Evolutionary conservation across 2,329 filamentous ascomycete species (phyloP), one percentile per base, ranked within the genome.

Genomic region (Paracoccidioides lutzii): DNA sequence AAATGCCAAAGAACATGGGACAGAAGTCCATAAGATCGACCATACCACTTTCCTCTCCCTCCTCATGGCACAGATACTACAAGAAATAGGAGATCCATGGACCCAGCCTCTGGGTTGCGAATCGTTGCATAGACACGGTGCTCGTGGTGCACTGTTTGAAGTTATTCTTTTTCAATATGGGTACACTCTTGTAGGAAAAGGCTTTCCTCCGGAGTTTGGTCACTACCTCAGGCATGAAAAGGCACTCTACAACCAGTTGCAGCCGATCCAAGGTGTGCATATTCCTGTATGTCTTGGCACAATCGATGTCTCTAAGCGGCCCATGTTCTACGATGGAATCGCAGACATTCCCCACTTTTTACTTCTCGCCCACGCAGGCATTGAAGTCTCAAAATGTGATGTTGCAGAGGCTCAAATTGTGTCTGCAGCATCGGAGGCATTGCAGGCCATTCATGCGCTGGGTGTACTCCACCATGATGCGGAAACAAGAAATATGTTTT

Each of bases 1-100:
- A 0, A 76, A 76, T 57, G 61, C 69, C 1, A 58, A 45, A 8
- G 62, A 68, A 52, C 72, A 76, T 62, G 61, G 63, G 22, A 55
- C 58, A 41, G 53, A 61, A n/a, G 46, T 52, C 28, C 60, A 63
- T 59, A 55, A 14, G 59, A 54, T 59, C 8, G 58, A 58, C 43
- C 54, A 44, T 28, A 46, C 51, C 37, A 62, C 53, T 8, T 56
- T 59, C 45, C 28, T 52, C 37, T n/a, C 52, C 15, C 55, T 60
- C 10, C 42, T 62, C 28, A 42, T 50, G 42, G 51, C 44, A 15
- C 51, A 57, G 50, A 44, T 59, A 30, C 59, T 61, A 53, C 57
- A 56, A 40, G 52, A 52, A 44, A 46, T 54, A 52, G 28, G 32
- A 14, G 41, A 50, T 35, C 15, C 51, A 37, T 52, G 52, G 42